These are phyloP conservation scores for Boletus speciosus DNA, from an alignment of 768 basidiomycete genomes.

Conservation along the genomic window DNA sequence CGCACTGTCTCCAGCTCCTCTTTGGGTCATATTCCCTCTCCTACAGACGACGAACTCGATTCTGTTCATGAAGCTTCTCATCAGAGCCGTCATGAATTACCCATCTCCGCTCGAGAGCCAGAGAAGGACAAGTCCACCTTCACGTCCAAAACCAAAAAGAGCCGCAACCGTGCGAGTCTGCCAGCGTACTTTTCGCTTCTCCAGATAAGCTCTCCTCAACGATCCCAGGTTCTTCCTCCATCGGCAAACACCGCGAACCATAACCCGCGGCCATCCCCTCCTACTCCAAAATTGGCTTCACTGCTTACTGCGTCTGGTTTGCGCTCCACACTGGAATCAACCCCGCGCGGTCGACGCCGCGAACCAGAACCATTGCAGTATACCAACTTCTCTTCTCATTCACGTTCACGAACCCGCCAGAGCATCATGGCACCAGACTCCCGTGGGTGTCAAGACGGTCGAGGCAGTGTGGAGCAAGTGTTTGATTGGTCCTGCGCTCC, in stretches of 20 bases:
- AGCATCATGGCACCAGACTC: conserved; percentile 6
- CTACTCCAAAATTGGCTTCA: conserved; percentile 52
- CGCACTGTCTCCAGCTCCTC: conserved; percentile 45
- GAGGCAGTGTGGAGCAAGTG: conserved; percentile 41
- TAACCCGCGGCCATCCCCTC: conserved; percentile 49
- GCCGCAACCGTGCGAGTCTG: conserved; percentile 67
- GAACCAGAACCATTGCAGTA: conserved; percentile 34
- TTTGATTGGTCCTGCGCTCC: conserved; percentile 47
- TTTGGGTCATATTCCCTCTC: conserved; percentile 30
- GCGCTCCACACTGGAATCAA: conserved; percentile 38
- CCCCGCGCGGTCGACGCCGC: conserved; percentile 54
- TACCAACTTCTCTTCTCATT: conserved; percentile 40
- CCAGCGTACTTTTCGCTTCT: conserved; percentile 76
- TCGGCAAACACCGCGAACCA: conserved; percentile 41
- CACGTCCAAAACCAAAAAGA: conserved; percentile 43
- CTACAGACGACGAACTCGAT: conserved; percentile 42
- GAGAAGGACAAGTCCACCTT: conserved; percentile 28
- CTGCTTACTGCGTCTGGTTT: conserved; percentile 32
- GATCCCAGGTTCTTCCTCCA: conserved; percentile 37
- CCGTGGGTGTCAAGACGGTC: conserved; percentile 22
- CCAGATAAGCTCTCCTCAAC: conserved; percentile 47
- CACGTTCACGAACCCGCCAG: conserved; percentile 37
- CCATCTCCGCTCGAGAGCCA: conserved; percentile 25
- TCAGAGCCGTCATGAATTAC: conserved; percentile 30
- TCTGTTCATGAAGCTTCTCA: conserved; percentile 36